phyloP scores from a whole-genome alignment of 2,329 filamentous ascomycete genomes.

The Fusarium oligoseptatum region DNA sequence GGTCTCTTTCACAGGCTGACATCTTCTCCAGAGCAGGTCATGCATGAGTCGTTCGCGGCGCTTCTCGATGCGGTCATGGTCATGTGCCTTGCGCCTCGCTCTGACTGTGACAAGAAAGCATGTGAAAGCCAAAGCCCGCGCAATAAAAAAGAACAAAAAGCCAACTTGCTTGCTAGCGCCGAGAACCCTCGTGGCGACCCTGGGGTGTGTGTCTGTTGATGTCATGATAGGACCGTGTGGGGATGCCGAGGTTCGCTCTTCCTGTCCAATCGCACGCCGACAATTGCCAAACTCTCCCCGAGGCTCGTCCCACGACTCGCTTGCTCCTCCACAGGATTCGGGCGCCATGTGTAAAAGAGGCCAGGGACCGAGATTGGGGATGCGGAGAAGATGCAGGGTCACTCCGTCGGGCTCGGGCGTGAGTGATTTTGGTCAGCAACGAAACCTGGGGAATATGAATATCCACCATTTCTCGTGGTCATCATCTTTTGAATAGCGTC shows the following conservation, averaged over 20 bases:
- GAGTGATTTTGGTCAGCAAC: not conserved
- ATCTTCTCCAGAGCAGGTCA: conserved; percentile 22
- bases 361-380: conserved; percentile 22
- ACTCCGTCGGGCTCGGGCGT: not conserved
- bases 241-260: conserved; percentile 40
- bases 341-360: conserved; percentile 7
- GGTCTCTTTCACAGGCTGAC: conserved; percentile 3
- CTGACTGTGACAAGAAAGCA: conserved; percentile 21
- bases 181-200: conserved; percentile 11
- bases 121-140: conserved; percentile 36
- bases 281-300: conserved; percentile 43
- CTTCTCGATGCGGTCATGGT: conserved; percentile 40
- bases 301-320: conserved; percentile 27
- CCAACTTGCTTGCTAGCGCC: conserved; percentile 13
- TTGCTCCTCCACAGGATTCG: conserved; percentile 2
- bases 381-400: conserved; percentile 23
- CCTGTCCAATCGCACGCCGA: conserved; percentile 39
- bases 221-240: conserved; percentile 41
- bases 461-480: not conserved
- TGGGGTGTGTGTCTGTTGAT: conserved; percentile 26
- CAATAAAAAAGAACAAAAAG: conserved; percentile 5
- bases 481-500: not conserved
- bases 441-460: not conserved
- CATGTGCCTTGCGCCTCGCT: conserved; percentile 41
- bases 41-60: conserved; percentile 38